Evolutionary conservation across 176 grass and related monocot species (phyloP), one percentile per base, ranked within the genome.

Genomic region (Juncus effusus): DNA sequence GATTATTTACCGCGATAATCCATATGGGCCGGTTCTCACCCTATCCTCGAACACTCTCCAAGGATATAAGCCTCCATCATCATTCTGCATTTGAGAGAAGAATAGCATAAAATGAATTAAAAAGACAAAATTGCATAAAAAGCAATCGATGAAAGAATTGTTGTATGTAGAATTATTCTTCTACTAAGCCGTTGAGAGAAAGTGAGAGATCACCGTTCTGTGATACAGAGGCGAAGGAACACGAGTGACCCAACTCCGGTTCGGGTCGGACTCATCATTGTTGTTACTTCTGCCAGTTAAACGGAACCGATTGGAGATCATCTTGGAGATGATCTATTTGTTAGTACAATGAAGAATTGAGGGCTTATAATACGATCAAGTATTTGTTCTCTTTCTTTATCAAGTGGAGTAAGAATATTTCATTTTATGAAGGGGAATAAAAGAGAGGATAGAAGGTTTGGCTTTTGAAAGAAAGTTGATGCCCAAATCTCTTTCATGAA

Each of bases 11-110:
- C 81, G 52, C 3, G 69, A 62, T 28, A 84, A 57, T 36, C 62
- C 76, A 50, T 61, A 84, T 7, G 81, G 81, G 1, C 81, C 81
- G 6, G 75, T 84, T 63, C 81, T 78, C 7, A 84, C 62, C 60
- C 81, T 61, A 49, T 78, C 76, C 50, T 84, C 81, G 13, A 84
- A 84, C 15, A 79, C 38, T 68, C 81, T 84, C 69, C 75, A 84
- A 11, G 69, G 74, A 54, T 42, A 36, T n/a, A 62, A 28, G 45
- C 51, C 42, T 36, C 61, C 5, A 16, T 84, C 81, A 19, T 78
- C 81, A 49, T 61, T 69, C 81, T 84, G 10, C 36, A 65, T 11
- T 35, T 10, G 13, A 63, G 42, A 63, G 5, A 63, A 14, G 0
- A 9, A 12, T 7, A 63, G 38, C 42, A 6, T 9, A 61, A 61